Evolutionary conservation across 2,329 filamentous ascomycete genomes (phyloP), one percentile per base, ranked within the genome.

Genomic region (Bipolaris victoriae): DNA sequence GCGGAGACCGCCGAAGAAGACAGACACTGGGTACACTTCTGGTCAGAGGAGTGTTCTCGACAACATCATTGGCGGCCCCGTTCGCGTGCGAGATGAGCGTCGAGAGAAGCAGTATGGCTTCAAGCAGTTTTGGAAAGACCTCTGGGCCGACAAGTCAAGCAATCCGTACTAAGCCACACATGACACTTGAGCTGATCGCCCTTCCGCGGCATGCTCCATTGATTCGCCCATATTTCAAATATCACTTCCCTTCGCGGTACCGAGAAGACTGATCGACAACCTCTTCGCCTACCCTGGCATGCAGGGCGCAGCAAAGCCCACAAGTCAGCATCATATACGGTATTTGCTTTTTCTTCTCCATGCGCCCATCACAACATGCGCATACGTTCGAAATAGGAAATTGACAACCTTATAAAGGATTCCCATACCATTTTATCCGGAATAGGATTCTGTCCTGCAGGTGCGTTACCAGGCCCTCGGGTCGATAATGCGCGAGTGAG

Each of bases 91-190:
- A 68, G 93, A 97, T 68, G 90, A 90, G 57, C 84, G 84, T 59
- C 83, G 84, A 54, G 86, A 88, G 52, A 86, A 90, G 66, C 75
- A 77, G 53, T 98, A 97, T 78, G 94, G 95, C 6, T 87, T 97
- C 61, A 90, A 85, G 72, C 87, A 98, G 75, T 90, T 97, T 78
- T 97, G 92, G 92, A 86, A 85, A 67, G 94, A 98, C 77, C 72
- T 97, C 10, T 97, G 86, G 68, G 51, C 47, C 40, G 51, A 55
- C 35, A 58, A 58, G 46, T 55, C 56, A 10, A 58, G 56, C 37
- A 49, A 36, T 20, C 24, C 48, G 10, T 58, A 58, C 43, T 58
- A 40, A 58, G 40, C 46, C 37, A 52, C 31, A 41, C 50, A 22
- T 45, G n/a, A 11, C 35, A n/a, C 40, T 24, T 44, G 22, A 35